Evolutionary conservation across 2,329 filamentous ascomycete genomes (phyloP).

Genomic region (Blumeriella jaapii): DNA sequence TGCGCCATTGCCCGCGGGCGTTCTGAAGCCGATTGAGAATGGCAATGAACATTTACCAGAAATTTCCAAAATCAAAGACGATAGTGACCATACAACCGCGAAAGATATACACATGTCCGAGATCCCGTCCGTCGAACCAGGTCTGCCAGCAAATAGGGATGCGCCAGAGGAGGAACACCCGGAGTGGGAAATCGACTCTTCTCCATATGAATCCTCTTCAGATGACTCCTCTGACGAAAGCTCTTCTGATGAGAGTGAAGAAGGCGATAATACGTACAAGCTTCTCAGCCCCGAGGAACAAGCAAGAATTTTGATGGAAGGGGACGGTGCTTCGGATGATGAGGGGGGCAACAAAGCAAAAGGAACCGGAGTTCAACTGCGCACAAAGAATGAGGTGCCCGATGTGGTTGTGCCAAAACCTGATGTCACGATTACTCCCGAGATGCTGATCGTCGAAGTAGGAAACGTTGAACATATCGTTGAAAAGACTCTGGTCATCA

Average conservation of each 20-base stretch:
- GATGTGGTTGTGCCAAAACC: constrained; percentile 61
- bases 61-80: too few relatives aligned
- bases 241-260: constrained; percentile 40
- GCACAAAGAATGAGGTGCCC: constrained; percentile 69
- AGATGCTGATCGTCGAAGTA: constrained; percentile 66
- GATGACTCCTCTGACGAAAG: constrained; percentile 45
- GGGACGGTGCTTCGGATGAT: constrained; percentile 68
- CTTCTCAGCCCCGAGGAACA: constrained; percentile 73
- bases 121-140: background rate
- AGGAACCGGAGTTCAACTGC: constrained; percentile 39
- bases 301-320: constrained; percentile 74
- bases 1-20: background rate
- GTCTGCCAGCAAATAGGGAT: background rate
- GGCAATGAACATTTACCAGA: background rate
- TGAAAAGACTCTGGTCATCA: constrained; percentile 67
- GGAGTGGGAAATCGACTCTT: constrained; percentile 79
- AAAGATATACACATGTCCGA: constrained; percentile 2
- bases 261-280: constrained; percentile 49
- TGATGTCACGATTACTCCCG: constrained; percentile 62
- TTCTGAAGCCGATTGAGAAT: background rate
- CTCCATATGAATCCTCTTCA: constrained; percentile 58
- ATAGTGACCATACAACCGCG: background rate
- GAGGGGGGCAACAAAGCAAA: constrained; percentile 44
- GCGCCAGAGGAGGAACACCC: constrained; percentile 36
- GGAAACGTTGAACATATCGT: constrained; percentile 68